Evolutionary conservation across 352 stramenopile genomes (phyloP).

Genomic region (Elongisporangium prolatum): DNA sequence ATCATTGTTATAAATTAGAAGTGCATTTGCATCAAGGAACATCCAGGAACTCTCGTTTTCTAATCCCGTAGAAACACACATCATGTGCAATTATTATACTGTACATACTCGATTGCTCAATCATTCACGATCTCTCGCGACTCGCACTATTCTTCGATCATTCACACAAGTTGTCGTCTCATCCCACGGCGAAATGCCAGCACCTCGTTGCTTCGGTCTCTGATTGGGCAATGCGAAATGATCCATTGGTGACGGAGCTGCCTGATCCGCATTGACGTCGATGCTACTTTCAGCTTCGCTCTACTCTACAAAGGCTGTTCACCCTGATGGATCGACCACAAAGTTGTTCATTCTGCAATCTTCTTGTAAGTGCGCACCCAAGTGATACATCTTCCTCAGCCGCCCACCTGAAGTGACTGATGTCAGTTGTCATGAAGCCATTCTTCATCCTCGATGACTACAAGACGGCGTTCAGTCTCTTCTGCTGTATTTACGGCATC

Average conservation of each 20-base stretch:
- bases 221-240: neutral
- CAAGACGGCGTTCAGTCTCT: conserved; percentile 21
- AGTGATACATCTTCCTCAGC: neutral
- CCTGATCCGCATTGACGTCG: too few relatives aligned
- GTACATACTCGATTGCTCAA: too few relatives aligned
- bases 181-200: neutral
- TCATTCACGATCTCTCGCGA: too few relatives aligned
- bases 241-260: neutral
- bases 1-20: too few relatives aligned
- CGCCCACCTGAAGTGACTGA: neutral
- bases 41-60: too few relatives aligned
- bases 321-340: neutral
- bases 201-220: neutral
- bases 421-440: neutral
- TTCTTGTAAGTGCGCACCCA: too few relatives aligned
- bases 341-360: neutral
- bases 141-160: too few relatives aligned
- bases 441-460: conserved; percentile 25
- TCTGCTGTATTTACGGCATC: conserved; percentile 29
- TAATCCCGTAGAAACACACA: too few relatives aligned
- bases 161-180: neutral
- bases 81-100: too few relatives aligned
- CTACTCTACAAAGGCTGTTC: neutral
- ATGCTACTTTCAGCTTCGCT: neutral
- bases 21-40: too few relatives aligned